Percentiles rank a stretch among this genome's conserved stretches.
Evolutionary conservation across 2,329 filamentous ascomycete species (phyloP).

Genomic region (Thermomyces lanuginosus): DNA sequence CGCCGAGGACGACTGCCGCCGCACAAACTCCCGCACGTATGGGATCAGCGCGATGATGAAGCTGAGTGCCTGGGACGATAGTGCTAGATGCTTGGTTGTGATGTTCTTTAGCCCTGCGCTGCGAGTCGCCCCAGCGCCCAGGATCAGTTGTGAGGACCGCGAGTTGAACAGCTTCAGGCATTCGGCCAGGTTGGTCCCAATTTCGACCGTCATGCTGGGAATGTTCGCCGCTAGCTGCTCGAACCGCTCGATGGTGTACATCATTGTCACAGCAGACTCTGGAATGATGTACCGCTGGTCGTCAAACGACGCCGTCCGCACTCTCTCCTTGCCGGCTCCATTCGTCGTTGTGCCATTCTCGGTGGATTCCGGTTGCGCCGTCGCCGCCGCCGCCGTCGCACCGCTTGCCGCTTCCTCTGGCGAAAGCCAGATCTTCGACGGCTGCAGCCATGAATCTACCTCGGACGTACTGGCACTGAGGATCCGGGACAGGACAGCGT

Average conservation of each 20-base stretch:
- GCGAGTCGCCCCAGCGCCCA: constrained; percentile 79
- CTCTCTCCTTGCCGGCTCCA: constrained; percentile 42
- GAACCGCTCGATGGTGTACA: constrained; percentile 68
- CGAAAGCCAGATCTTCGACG: constrained; percentile 35
- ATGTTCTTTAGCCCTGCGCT: constrained; percentile 90
- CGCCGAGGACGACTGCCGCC: constrained; percentile 48
- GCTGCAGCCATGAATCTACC: constrained; percentile 37
- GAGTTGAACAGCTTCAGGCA: constrained; percentile 92
- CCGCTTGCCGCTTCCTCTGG: constrained; percentile 12
- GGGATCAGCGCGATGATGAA: constrained; percentile 80
- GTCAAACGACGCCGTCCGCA: constrained; percentile 60
- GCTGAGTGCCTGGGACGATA: constrained; percentile 74
- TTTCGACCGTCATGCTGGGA: constrained; percentile 73
- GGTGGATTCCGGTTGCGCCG: constrained; percentile 12
- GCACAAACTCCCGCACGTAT: constrained; percentile 78
- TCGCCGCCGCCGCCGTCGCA: too few relatives aligned
- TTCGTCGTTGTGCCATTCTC: constrained; percentile 24
- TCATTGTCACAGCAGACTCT: constrained; percentile 62
- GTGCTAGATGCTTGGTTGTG: constrained; percentile 82
- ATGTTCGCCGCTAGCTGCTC: constrained; percentile 69
- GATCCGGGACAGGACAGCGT: constrained; percentile 36
- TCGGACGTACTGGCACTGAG: constrained; percentile 43
- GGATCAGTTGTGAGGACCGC: constrained; percentile 84
- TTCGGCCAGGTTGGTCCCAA: constrained; percentile 62
- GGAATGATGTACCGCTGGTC: constrained; percentile 75